Evolutionary conservation across 352 stramenopile genomes (phyloP).

Genomic region (Ophiocytium majus): DNA sequence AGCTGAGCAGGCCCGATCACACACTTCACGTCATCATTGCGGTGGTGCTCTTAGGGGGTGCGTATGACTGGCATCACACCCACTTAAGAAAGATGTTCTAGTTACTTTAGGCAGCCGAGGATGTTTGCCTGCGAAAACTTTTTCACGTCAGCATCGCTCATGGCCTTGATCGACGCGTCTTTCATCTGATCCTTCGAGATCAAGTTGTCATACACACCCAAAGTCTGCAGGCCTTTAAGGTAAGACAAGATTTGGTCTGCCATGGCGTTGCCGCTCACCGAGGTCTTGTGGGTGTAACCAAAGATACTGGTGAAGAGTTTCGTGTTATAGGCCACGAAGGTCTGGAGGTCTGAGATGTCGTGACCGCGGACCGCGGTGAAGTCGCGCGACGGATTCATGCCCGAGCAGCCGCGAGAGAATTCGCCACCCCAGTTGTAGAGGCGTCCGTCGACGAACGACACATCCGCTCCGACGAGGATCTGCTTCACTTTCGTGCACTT

Average conservation of each 20-base stretch:
- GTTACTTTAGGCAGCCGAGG: too few relatives aligned
- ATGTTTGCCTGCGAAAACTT: slow-evolving; percentile 8
- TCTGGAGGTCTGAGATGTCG: neutral
- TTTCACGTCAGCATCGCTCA: neutral
- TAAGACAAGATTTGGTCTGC: neutral
- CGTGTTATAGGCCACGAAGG: neutral
- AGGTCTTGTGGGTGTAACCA: neutral
- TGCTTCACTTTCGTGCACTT: slow-evolving; percentile 15
- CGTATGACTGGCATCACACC: too few relatives aligned
- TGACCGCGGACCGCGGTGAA: neutral
- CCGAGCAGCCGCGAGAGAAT: neutral
- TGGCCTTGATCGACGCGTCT: neutral
- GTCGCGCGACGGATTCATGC: neutral
- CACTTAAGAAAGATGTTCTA: too few relatives aligned
- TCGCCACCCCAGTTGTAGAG: neutral
- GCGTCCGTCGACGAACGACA: neutral
- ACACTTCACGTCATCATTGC: too few relatives aligned
- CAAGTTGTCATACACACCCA: too few relatives aligned
- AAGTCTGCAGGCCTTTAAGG: neutral
- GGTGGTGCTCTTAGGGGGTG: too few relatives aligned
- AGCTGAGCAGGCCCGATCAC: too few relatives aligned
- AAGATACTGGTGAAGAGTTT: neutral
- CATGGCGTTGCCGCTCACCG: neutral
- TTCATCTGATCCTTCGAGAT: neutral
- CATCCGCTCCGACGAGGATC: neutral